A percentile compares a stretch with the other conserved stretches of the same genome.
Evolutionary conservation across 495 filamentous ascomycete species (phyloP).

Genomic region (Delitschia confertaspora): DNA sequence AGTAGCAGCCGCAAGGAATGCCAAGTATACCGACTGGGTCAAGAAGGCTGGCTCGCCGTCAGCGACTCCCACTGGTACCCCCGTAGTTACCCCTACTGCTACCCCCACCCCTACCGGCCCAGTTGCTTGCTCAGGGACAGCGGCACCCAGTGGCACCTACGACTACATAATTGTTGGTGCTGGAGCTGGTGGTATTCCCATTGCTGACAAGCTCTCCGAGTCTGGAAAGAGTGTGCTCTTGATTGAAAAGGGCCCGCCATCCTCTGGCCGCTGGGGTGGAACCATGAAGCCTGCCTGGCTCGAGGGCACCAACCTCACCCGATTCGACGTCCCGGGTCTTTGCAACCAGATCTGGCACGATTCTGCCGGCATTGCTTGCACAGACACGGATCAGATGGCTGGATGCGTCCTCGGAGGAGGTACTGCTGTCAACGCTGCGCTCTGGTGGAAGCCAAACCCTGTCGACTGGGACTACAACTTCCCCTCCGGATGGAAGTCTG

Average conservation of each 20-base stretch:
- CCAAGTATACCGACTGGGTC: constrained; percentile 36
- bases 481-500: constrained; percentile 61
- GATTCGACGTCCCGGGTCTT: constrained; percentile 73
- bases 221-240: constrained; percentile 56
- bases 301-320: constrained; percentile 55
- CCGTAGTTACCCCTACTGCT: constrained; percentile 34
- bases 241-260: constrained; percentile 56
- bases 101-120: constrained; percentile 30
- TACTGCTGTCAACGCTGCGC: constrained; percentile 62
- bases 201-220: constrained; percentile 56
- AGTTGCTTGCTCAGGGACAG: constrained; percentile 14
- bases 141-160: constrained; percentile 42
- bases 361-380: constrained; percentile 55
- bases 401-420: constrained; percentile 72
- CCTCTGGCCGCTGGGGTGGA: constrained; percentile 51
- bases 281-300: constrained; percentile 54
- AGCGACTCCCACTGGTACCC: constrained; percentile 36
- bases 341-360: constrained; percentile 62
- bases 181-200: constrained; percentile 56
- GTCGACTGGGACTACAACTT: constrained; percentile 68
- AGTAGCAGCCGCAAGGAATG: constrained; percentile 38
- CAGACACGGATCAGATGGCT: constrained; percentile 62
- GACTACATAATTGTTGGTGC: constrained; percentile 63
- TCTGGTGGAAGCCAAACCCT: constrained; percentile 49
- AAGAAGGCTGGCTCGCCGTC: constrained; percentile 22